Evolutionary conservation across 2,329 filamentous ascomycete species (phyloP).

Genomic region (Exophiala aquamarina): DNA sequence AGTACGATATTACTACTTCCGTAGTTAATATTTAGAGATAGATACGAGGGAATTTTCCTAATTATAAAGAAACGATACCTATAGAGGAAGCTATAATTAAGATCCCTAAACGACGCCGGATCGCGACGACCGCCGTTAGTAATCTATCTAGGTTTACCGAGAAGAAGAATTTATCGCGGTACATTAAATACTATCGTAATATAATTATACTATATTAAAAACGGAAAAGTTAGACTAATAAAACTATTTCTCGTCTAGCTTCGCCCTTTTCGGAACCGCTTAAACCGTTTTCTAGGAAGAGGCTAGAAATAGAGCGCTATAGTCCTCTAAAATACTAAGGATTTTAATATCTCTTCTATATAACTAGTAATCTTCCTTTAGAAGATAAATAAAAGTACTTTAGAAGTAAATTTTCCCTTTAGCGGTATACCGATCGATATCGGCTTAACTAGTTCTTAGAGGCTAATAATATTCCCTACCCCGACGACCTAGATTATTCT

Average conservation of each 20-base stretch:
- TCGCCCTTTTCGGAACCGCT: neutral
- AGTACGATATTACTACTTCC: slow-evolving; percentile 5
- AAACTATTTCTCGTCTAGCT: neutral
- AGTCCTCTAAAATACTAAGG: neutral
- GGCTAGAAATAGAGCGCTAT: neutral
- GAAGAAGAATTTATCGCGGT: slow-evolving; percentile 1
- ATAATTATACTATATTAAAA: slow-evolving; percentile 6
- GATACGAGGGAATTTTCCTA: neutral
- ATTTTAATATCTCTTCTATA: slow-evolving; percentile 2
- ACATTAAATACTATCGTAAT: slow-evolving; percentile 6
- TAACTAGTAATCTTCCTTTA: slow-evolving; percentile 1
- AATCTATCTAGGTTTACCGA: slow-evolving; percentile 2
- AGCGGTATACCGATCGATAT: slow-evolving; percentile 1
- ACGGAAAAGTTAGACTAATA: neutral
- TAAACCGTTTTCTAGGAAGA: neutral
- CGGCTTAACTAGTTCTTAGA: slow-evolving; percentile 1
- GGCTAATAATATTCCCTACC: slow-evolving; percentile 1
- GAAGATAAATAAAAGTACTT: slow-evolving; percentile 1
- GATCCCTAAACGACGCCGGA: slow-evolving; percentile 7
- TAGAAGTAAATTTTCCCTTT: slow-evolving; percentile 1
- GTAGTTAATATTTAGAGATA: slow-evolving; percentile 5
- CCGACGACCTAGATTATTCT: slow-evolving; percentile 3
- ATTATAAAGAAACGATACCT: too few species aligned
- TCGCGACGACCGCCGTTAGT: slow-evolving; percentile 4
- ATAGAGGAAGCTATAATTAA: neutral